Evolutionary conservation across 352 stramenopile genomes (phyloP).

Genomic region (Phytophthora niederhauseri): DNA sequence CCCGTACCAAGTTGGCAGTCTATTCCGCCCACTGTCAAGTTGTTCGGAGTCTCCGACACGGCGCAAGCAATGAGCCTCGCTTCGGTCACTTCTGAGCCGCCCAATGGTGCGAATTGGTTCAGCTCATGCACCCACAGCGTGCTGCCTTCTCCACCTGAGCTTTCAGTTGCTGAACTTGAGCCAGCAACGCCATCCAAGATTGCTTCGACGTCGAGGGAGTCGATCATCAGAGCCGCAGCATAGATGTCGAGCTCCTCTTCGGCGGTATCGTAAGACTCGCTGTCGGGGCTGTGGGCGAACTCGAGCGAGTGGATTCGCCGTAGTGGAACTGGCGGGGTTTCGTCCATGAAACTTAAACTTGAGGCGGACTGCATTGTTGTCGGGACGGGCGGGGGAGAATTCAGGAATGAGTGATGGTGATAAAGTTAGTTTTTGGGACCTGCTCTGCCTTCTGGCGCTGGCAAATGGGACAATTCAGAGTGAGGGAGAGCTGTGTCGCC

Average conservation of each 20-base stretch:
- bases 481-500: background rate
- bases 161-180: background rate
- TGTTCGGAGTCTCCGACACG: background rate
- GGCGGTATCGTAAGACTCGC: background rate
- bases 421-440: too few species aligned
- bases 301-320: constrained; percentile 17
- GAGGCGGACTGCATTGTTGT: background rate
- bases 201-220: constrained; percentile 12
- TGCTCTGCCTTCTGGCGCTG: background rate
- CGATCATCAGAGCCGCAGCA: constrained; percentile 14
- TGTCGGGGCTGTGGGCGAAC: background rate
- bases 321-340: background rate
- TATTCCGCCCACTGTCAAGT: background rate
- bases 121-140: background rate
- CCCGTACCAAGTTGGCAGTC: background rate
- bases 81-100: background rate
- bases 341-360: background rate
- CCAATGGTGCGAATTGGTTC: background rate
- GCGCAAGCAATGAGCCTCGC: too few species aligned
- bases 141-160: background rate
- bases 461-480: background rate
- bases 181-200: constrained; percentile 4
- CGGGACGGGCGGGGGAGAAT: background rate
- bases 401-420: constrained; percentile 19
- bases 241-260: constrained; percentile 12